Conservation (phyloP, 176 grass and related monocot species). For the Alloteropsis semialata region DNA sequence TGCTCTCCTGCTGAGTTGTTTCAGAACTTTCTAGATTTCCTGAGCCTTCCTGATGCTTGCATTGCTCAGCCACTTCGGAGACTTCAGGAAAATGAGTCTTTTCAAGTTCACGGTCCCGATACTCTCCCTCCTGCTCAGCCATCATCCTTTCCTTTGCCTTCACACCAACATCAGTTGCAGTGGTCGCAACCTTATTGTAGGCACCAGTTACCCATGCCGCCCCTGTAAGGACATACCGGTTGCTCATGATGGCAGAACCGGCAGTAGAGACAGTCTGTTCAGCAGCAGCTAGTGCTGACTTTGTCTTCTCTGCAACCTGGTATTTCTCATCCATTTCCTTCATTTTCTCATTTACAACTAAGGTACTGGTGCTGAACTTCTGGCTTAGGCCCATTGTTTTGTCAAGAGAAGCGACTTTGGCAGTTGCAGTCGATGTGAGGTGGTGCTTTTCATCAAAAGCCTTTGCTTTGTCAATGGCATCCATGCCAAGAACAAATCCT, state of each 20-base stretch:
- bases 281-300: slow-evolving; percentile 59
- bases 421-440: slow-evolving; percentile 62
- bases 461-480: slow-evolving; percentile 76
- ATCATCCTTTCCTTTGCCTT: slow-evolving; percentile 50
- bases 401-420: slow-evolving; percentile 62
- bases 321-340: slow-evolving; percentile 88
- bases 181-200: slow-evolving; percentile 67
- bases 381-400: slow-evolving; percentile 69
- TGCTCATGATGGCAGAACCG: slow-evolving; percentile 66
- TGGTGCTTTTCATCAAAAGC: slow-evolving; percentile 69
- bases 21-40: slow-evolving; percentile 6
- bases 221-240: slow-evolving; percentile 64
- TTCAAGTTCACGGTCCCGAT: slow-evolving; percentile 6
- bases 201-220: slow-evolving; percentile 75
- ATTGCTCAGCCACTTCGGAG: neutral
- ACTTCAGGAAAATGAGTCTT: neutral
- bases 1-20: neutral
- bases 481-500: slow-evolving; percentile 74
- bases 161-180: slow-evolving; percentile 27
- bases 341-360: slow-evolving; percentile 75
- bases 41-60: slow-evolving; percentile 27
- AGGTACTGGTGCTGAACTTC: slow-evolving; percentile 56
- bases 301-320: slow-evolving; percentile 90
- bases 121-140: slow-evolving; percentile 33
- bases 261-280: slow-evolving; percentile 76